Percentiles rank a stretch among this genome's conserved stretches.
Conservation (phyloP, 305 asterid species). For the Nicotiana rustica region DNA sequence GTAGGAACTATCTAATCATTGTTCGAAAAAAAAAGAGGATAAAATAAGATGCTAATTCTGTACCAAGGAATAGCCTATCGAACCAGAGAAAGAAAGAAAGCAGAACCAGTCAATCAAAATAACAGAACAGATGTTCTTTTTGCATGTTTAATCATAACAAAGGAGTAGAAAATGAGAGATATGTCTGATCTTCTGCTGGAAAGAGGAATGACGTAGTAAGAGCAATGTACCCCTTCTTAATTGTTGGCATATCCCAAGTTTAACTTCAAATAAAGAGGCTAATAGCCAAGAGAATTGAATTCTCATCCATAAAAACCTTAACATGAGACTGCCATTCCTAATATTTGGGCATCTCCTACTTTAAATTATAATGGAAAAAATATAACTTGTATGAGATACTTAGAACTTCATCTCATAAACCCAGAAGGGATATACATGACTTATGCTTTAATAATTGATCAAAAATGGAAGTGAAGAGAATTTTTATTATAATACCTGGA, state of each 20-base stretch:
- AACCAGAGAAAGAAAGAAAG: conserved; percentile 23
- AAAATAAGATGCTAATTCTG: background rate
- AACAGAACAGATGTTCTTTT: background rate
- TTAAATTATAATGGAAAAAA: background rate
- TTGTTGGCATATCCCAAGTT: conserved; percentile 23
- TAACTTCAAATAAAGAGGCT: conserved; percentile 6
- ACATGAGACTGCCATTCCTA: background rate
- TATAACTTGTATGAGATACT: background rate
- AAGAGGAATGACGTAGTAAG: background rate
- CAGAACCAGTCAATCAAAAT: background rate
- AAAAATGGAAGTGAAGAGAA: background rate
- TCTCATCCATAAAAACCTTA: background rate
- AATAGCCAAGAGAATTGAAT: conserved; percentile 14
- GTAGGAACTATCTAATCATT: conserved; percentile 21
- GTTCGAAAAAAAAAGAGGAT: background rate
- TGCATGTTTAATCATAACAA: conserved; percentile 11
- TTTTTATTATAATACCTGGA: conserved; percentile 67
- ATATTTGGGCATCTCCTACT: background rate
- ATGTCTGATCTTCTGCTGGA: background rate
- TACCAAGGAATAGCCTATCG: background rate
- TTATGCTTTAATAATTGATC: background rate
- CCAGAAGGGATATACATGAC: conserved; percentile 25
- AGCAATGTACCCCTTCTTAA: background rate
- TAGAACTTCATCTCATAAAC: background rate
- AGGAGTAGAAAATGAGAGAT: conserved; percentile 3